These are phyloP conservation scores for Thalia dealbata DNA, from an alignment of 176 grass and related monocot species.

Conservation along the genomic window DNA sequence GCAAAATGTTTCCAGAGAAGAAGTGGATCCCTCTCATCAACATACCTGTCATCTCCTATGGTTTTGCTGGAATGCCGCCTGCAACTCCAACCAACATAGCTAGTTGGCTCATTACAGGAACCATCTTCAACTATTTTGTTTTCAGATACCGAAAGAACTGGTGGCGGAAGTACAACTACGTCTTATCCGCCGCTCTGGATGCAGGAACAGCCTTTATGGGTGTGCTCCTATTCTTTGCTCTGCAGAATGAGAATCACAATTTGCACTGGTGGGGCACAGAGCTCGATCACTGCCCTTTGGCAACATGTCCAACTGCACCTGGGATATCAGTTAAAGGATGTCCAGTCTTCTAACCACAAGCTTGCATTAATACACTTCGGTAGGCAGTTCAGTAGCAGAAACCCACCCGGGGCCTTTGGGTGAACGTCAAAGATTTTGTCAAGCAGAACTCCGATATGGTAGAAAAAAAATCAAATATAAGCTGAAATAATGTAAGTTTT, in stretches of 20 bases:
- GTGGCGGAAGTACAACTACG: constrained; percentile 99
- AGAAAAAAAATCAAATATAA: neutral
- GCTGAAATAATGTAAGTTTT: neutral
- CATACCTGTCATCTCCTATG: constrained; percentile 92
- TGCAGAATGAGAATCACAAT: constrained; percentile 75
- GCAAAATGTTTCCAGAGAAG: constrained; percentile 86
- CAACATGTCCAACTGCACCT: constrained; percentile 74
- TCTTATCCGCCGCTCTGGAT: constrained; percentile 88
- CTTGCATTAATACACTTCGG: too few relatives aligned
- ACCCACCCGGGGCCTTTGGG: neutral
- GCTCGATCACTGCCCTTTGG: constrained; percentile 90
- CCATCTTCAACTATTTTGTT: constrained; percentile 91
- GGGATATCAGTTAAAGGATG: constrained; percentile 84
- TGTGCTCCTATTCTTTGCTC: constrained; percentile 93
- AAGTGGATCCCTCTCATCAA: constrained; percentile 98
- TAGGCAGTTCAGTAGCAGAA: neutral
- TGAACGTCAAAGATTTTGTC: neutral
- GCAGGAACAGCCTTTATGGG: constrained; percentile 97
- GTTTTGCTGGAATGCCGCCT: constrained; percentile 96
- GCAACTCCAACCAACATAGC: constrained; percentile 99
- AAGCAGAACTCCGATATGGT: neutral
- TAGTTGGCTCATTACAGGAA: constrained; percentile 87
- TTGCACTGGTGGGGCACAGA: constrained; percentile 94
- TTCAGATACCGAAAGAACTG: constrained; percentile 86
- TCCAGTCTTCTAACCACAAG: constrained; percentile 52